phyloP scores from a whole-genome alignment of 345 rosid genomes.

The Gossypium longicalyx region DNA sequence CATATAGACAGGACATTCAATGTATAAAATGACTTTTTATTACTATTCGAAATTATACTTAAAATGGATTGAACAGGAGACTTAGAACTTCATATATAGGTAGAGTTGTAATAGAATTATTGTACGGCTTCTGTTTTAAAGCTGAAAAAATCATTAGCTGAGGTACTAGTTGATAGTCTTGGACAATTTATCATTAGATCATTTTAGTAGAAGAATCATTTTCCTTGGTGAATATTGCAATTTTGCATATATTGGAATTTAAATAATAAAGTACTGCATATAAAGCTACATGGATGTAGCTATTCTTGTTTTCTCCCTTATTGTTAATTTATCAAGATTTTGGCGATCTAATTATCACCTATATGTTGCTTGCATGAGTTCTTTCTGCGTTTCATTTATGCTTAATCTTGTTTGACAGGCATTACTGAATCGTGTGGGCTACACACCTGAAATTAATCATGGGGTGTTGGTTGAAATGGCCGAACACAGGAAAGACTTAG shows the following conservation, averaged over 20 bases:
- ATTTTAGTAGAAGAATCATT: not conserved
- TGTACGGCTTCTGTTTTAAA: not conserved
- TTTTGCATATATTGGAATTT: not conserved
- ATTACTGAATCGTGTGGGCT: slow-evolving; percentile 82
- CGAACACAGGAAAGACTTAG: slow-evolving; percentile 79
- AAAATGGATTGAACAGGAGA: not conserved
- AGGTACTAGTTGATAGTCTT: not conserved
- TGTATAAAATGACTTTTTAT: not conserved
- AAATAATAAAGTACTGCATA: not conserved
- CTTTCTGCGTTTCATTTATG: not conserved
- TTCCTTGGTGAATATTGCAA: not conserved
- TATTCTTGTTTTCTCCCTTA: not conserved
- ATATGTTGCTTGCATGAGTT: not conserved
- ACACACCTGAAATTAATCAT: slow-evolving; percentile 83
- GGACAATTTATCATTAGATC: not conserved
- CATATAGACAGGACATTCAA: not conserved
- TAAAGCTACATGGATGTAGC: not conserved
- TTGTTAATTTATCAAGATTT: not conserved
- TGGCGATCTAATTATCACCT: not conserved
- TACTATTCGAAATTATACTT: not conserved
- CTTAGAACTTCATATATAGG: not conserved
- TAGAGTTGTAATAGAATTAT: not conserved
- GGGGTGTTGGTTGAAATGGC: slow-evolving; percentile 82
- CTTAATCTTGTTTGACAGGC: slow-evolving; percentile 39
- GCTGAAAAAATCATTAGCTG: not conserved